A percentile compares a stretch with the other conserved stretches of the same genome.
Evolutionary conservation across 176 grass and related monocot species (phyloP).

Genomic region (Eremochloa ophiuroides): DNA sequence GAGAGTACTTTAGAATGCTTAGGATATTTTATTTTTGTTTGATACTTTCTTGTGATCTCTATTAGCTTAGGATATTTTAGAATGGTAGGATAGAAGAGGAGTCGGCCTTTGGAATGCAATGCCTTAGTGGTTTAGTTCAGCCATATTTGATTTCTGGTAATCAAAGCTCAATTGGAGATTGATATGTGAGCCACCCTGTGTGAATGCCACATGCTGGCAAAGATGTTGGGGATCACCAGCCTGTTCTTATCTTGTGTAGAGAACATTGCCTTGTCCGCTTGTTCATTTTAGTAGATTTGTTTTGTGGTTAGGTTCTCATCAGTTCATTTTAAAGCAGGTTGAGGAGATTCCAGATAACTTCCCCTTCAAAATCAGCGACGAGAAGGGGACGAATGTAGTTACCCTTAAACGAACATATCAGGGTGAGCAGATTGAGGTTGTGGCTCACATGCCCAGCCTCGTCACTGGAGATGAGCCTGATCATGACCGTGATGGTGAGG

Average conservation of each 20-base stretch:
- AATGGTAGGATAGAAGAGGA: not conserved
- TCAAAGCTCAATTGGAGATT: not conserved
- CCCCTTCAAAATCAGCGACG: conserved; percentile 76
- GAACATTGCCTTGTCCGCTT: not conserved
- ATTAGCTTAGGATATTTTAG: too few relatives aligned
- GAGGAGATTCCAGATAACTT: conserved; percentile 70
- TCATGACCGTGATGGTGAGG: conserved; percentile 14
- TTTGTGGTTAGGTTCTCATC: not conserved
- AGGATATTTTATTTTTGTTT: not conserved
- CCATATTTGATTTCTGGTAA: not conserved
- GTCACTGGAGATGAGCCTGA: conserved; percentile 79
- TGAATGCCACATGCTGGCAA: not conserved
- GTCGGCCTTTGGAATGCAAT: not conserved
- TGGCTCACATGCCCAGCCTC: conserved; percentile 85
- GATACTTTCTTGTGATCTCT: not conserved
- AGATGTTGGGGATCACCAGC: not conserved
- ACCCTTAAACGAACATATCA: conserved; percentile 69
- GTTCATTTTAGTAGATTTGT: not conserved
- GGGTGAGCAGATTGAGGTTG: conserved; percentile 59
- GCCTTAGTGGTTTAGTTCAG: not conserved
- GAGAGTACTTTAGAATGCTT: not conserved
- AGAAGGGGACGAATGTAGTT: conserved; percentile 49
- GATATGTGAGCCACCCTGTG: not conserved
- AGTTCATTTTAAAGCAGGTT: conserved; percentile 32
- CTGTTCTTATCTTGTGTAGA: not conserved